Evolutionary conservation across 805 yeast species (phyloP), one percentile per base, ranked within the genome.

Genomic region (Ogataea nitratoaversa): DNA sequence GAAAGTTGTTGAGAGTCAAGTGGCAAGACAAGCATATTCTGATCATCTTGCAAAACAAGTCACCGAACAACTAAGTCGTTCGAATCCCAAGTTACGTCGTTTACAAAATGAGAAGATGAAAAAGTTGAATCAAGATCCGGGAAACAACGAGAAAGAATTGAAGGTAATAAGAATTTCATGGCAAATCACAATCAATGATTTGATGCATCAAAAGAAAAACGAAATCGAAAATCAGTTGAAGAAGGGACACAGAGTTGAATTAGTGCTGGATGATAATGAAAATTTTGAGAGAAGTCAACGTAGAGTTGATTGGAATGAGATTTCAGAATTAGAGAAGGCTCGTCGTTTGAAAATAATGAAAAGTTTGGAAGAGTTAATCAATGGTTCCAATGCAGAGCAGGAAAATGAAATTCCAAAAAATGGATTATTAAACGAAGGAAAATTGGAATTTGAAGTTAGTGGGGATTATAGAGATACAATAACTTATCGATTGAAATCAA

Each of bases 171-270:
- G 70, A 32, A 55, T 79, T 3, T 68, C 78, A 9, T 79, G 84
- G 84, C 70, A 72, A 34, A 78, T 78, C 17, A 70, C 72, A n/a
- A 56, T 62, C 25, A 68, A 71, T 31, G 84, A 79, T 56, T 59
- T 79, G 41, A 55, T 52, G 20, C 68, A 71, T 29, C 84, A 79
- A 44, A 79, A 79, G 52, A 60, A 62, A 12, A 65, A 67, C 39
- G 84, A 79, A 49, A 71, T 79, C 14, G 51, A 59, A 30, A 54
- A 60, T 2, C 69, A 74, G 16, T 47, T 76, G 42, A 60, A 63
- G 28, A 74, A 69, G 42, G 78, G 75, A 5, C 54, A 54, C 35
- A 66, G 62, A 30, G 65, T 74, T 5, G 61, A 63, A 16, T 52
- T 72, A 9, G 59, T 63, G n/a, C 44, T 74, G 17, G 76, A 70